These are phyloP conservation scores for Alternaria solani DNA, from an alignment of 2,329 filamentous ascomycete species.

Conservation along the genomic window DNA sequence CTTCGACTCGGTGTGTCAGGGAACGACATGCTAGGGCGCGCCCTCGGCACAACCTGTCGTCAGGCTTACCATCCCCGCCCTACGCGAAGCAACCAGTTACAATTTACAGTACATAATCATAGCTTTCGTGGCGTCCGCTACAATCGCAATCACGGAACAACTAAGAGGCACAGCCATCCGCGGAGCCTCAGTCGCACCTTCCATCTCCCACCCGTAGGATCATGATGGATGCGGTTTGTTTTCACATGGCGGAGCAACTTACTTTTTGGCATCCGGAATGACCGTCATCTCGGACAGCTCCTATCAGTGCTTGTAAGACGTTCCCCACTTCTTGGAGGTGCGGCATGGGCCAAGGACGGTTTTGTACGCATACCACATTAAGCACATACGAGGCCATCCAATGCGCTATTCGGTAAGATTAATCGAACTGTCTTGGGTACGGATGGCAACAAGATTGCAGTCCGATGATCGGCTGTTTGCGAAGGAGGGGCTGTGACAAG, in stretches of 20 bases:
- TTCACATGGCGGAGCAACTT: not conserved
- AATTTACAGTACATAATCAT: slow-evolving; percentile 19
- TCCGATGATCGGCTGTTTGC: not conserved
- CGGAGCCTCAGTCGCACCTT: not conserved
- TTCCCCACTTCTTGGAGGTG: slow-evolving; percentile 3
- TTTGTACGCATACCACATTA: not conserved
- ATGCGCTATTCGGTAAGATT: not conserved
- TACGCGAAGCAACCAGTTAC: slow-evolving; percentile 2
- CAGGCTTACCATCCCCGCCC: slow-evolving; percentile 1
- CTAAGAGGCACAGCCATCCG: slow-evolving; percentile 1
- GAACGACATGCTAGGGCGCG: not conserved
- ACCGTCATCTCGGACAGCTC: not conserved
- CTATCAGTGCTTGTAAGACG: not conserved
- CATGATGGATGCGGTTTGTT: not conserved
- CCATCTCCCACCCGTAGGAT: not conserved
- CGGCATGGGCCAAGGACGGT: not conserved
- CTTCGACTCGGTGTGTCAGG: not conserved
- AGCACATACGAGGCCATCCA: not conserved
- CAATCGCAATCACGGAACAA: not conserved
- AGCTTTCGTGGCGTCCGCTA: not conserved
- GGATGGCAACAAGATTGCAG: not conserved
- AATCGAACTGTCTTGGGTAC: not conserved
- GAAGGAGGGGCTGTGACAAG: not conserved
- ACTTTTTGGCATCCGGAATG: slow-evolving; percentile 1
- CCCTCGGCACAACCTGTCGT: slow-evolving; percentile 7